Conservation (phyloP, 1,284 basidiomycete species). For the Trametes hirsuta region DNA sequence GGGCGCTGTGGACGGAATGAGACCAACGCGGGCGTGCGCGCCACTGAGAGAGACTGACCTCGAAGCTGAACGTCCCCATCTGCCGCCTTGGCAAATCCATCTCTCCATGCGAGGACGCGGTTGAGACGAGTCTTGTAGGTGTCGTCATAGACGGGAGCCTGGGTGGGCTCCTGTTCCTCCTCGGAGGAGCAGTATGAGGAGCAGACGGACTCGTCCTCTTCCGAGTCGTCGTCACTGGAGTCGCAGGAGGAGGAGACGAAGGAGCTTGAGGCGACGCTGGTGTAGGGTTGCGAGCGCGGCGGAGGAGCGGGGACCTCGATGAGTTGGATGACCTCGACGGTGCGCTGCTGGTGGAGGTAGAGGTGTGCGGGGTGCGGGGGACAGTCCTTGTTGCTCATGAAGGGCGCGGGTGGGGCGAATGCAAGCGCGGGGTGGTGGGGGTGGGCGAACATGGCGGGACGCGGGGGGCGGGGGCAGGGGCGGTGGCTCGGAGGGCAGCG, state of each 20-base stretch:
- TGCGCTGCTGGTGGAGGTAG: slow-evolving; percentile 54
- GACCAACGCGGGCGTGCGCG: slow-evolving; percentile 4
- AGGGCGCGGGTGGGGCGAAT: slow-evolving; percentile 35
- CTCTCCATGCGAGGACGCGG: slow-evolving; percentile 66
- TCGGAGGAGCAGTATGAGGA: slow-evolving; percentile 73
- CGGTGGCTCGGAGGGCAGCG: slow-evolving; percentile 14
- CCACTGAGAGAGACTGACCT: slow-evolving; percentile 26
- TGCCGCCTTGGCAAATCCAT: slow-evolving; percentile 39
- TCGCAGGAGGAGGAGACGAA: slow-evolving; percentile 43
- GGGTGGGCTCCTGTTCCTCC: slow-evolving; percentile 33
- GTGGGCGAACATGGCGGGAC: slow-evolving; percentile 24
- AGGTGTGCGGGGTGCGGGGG: slow-evolving; percentile 45
- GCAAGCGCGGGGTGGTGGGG: slow-evolving; percentile 27
- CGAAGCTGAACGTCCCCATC: slow-evolving; percentile 23
- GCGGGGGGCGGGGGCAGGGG: slow-evolving; percentile 14
- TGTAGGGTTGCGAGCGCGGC: slow-evolving; percentile 43
- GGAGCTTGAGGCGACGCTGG: slow-evolving; percentile 36
- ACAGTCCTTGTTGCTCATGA: slow-evolving; percentile 38
- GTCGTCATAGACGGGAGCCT: slow-evolving; percentile 46
- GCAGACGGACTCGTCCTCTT: slow-evolving; percentile 48
- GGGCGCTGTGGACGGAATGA: slow-evolving; percentile 19
- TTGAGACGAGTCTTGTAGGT: slow-evolving; percentile 53
- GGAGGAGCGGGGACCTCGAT: slow-evolving; percentile 66
- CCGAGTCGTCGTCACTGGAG: slow-evolving; percentile 40
- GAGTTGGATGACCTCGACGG: slow-evolving; percentile 73